phyloP scores from a whole-genome alignment of 805 yeast genomes.

The Yamadazyma laniorum region DNA sequence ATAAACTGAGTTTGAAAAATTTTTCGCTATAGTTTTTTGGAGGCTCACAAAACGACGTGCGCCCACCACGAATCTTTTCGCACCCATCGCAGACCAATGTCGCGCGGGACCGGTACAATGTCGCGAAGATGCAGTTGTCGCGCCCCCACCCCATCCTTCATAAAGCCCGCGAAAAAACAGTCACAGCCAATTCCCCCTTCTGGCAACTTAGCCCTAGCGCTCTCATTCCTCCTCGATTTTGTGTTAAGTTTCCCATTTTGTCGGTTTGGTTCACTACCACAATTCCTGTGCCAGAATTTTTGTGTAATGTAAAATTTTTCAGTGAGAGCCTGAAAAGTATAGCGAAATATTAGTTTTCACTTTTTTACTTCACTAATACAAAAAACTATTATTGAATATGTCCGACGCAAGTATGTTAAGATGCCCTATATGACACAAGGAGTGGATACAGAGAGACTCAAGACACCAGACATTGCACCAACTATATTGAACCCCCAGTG shows the following conservation, averaged over 20 bases:
- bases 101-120: too few relatives aligned
- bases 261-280: too few relatives aligned
- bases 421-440: neutral
- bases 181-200: constrained; percentile 7
- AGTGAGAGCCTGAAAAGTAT: constrained; percentile 6
- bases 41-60: neutral
- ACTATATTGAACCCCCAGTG: too few relatives aligned
- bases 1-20: constrained; percentile 16
- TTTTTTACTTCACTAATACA: constrained; percentile 7
- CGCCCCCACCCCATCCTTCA: neutral
- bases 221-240: neutral
- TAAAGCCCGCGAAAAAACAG: constrained; percentile 7
- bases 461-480: too few relatives aligned
- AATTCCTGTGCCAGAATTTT: too few relatives aligned
- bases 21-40: constrained; percentile 8
- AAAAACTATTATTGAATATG: constrained; percentile 20
- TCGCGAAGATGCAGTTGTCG: too few relatives aligned
- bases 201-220: constrained; percentile 5
- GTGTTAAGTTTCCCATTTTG: neutral
- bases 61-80: too few relatives aligned
- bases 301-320: constrained; percentile 9
- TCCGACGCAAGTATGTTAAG: constrained; percentile 35
- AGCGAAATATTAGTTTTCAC: constrained; percentile 8
- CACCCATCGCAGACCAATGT: too few relatives aligned
- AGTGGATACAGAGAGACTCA: neutral